Conservation (phyloP, 768 basidiomycete genomes). For the Filobasidium floriforme region DNA sequence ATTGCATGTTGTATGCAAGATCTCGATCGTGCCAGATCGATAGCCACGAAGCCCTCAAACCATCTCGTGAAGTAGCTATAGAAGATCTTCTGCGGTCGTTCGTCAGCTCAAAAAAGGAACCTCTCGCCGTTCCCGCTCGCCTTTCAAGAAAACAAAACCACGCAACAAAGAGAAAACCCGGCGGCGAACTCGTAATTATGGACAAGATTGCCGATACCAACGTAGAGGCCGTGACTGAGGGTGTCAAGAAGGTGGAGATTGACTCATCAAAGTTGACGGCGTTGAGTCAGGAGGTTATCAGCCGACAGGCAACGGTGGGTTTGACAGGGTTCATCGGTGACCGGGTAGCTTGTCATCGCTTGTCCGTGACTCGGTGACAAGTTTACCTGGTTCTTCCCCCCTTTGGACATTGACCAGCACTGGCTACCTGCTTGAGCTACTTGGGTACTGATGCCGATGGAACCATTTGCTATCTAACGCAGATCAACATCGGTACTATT, state of each 20-base stretch:
- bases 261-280: slow-evolving; percentile 77
- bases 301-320: slow-evolving; percentile 65
- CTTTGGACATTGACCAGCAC: too few species aligned
- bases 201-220: slow-evolving; percentile 16
- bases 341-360: not conserved
- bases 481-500: slow-evolving; percentile 89
- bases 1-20: too few species aligned
- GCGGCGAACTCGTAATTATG: slow-evolving; percentile 1
- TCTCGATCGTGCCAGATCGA: too few species aligned
- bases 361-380: too few species aligned
- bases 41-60: too few species aligned
- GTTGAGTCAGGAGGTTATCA: slow-evolving; percentile 51
- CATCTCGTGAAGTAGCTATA: not conserved
- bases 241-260: slow-evolving; percentile 54
- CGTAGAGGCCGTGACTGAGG: slow-evolving; percentile 15
- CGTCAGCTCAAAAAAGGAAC: slow-evolving; percentile 1
- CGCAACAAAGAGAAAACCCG: slow-evolving; percentile 4
- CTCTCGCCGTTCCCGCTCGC: not conserved
- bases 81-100: not conserved
- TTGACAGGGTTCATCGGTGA: too few species aligned
- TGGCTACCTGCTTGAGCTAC: too few species aligned
- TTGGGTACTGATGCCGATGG: not conserved
- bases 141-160: not conserved
- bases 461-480: not conserved
- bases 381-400: too few species aligned